Base-by-base conservation (phyloP, 1,284 basidiomycete species). In the Trichosporon asahii region DNA sequence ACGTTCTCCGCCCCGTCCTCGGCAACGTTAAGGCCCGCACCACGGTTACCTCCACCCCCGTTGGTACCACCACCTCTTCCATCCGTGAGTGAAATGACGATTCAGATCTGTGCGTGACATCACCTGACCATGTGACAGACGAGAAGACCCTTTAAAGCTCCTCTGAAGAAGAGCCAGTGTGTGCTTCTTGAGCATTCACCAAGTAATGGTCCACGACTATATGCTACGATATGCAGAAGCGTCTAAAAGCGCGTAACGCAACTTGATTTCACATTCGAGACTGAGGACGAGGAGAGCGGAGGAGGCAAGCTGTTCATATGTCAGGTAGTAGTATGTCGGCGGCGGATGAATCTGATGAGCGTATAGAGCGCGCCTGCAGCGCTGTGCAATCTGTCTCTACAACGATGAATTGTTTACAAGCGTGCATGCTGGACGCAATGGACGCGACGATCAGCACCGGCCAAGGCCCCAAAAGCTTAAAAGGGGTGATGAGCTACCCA, bases 1-100 rank as follows among this genome's bases (percentile, higher is more conserved):
- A 85, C 76, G 85, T 90, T 68, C 83, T 93, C 81, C 91, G 91
- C 81, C 91, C 90, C 61, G 83, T 91, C 65, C 85, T 91, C 73
- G 83, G 85, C 74, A 89, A 80, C 76, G 75, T 64, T 14, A 61
- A 61, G 57, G 57, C 57, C 23, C 57, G 57, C 27, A 33, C 57
- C 14, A 15, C 57, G 6, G 27, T 31, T 31, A 33, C 57, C 35
- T 37, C 35, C 57, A 60, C 55, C 55, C 55, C 55, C 27, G 27
- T 31, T 23, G 57, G 27, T n/a, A 31, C 57, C 18, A 61, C 57
- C 29, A 61, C 57, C 29, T 31, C 57, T 18, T 61, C 57, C 29
- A 61, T 61, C 29, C 57, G 57, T 61, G 29, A 61, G 57, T 61
- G 55, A 18, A 18, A n/a, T 18, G 15, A n/a, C 18, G 14, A 31